Conservation (phyloP, 2,329 filamentous ascomycete genomes). For the Phaeoacremonium minimum region DNA sequence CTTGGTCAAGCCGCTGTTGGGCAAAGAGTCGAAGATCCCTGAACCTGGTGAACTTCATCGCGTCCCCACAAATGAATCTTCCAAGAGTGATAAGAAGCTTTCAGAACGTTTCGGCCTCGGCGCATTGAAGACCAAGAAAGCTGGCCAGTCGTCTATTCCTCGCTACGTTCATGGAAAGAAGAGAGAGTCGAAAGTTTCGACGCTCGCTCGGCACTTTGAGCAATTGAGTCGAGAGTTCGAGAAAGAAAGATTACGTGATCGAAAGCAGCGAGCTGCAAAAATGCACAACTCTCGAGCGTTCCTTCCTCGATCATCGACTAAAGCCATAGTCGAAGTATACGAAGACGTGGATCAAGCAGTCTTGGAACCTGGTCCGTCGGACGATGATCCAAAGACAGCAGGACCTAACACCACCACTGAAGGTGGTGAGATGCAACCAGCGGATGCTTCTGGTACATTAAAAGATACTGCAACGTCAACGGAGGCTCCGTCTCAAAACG, state of each 20-base stretch:
- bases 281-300: conserved; percentile 73
- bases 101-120: conserved; percentile 66
- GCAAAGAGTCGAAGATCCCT: conserved; percentile 25
- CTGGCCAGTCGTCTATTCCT: conserved; percentile 74
- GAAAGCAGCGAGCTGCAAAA: conserved; percentile 74
- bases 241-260: conserved; percentile 84
- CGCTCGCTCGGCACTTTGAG: conserved; percentile 93
- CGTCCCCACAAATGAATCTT: conserved; percentile 29
- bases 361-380: conserved; percentile 66
- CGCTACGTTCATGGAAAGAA: conserved; percentile 72
- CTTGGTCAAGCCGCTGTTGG: conserved; percentile 32
- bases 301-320: conserved; percentile 81
- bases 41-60: conserved; percentile 27
- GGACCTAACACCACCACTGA: conserved; percentile 6
- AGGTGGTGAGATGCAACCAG: not conserved
- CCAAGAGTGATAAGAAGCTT: conserved; percentile 68
- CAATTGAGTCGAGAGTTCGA: conserved; percentile 95
- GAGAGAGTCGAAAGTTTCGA: conserved; percentile 76
- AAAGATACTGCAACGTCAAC: conserved; percentile 6
- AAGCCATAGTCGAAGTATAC: conserved; percentile 93
- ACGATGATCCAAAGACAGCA: conserved; percentile 44
- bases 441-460: conserved; percentile 7
- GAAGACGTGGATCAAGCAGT: conserved; percentile 91
- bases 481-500: conserved; percentile 19
- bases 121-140: conserved; percentile 58